Evolutionary conservation across 2,329 filamentous ascomycete genomes (phyloP).

Genomic region (Myriosclerotinia duriaeana): DNA sequence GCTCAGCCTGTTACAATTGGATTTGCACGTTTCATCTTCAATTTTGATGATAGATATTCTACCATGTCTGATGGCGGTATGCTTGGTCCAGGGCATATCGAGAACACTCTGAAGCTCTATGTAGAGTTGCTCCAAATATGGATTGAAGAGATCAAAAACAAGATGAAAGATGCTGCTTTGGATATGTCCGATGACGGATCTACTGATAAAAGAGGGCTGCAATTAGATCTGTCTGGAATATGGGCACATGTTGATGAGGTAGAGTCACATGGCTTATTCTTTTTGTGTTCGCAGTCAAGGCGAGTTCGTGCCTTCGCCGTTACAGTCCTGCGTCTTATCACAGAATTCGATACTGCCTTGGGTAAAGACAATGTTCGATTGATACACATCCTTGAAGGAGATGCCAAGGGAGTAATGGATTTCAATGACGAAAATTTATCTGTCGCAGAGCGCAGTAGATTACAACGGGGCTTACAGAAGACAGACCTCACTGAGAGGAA

Average conservation of each 20-base stretch:
- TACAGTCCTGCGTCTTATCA: constrained; percentile 86
- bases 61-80: constrained; percentile 98
- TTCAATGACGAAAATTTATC: constrained; percentile 90
- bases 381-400: constrained; percentile 88
- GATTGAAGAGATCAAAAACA: constrained; percentile 94
- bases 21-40: constrained; percentile 97
- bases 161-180: constrained; percentile 69
- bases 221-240: constrained; percentile 81
- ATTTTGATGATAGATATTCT: constrained; percentile 94
- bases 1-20: constrained; percentile 95
- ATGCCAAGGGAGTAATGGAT: constrained; percentile 84
- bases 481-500: constrained; percentile 60
- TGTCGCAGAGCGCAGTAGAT: constrained; percentile 84
- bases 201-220: constrained; percentile 69
- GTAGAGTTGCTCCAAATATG: constrained; percentile 93
- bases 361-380: constrained; percentile 73
- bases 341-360: constrained; percentile 87
- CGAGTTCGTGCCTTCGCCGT: constrained; percentile 88
- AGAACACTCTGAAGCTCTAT: constrained; percentile 88
- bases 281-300: constrained; percentile 91
- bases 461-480: constrained; percentile 86
- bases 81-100: constrained; percentile 90
- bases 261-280: constrained; percentile 95
- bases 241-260: constrained; percentile 95
- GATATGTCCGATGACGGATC: constrained; percentile 62